Percentiles rank a stretch among this genome's conserved stretches.
These are phyloP conservation scores for Nicotiana noctiflora DNA, from an alignment of 257 asterid genomes.

Conservation along the genomic window DNA sequence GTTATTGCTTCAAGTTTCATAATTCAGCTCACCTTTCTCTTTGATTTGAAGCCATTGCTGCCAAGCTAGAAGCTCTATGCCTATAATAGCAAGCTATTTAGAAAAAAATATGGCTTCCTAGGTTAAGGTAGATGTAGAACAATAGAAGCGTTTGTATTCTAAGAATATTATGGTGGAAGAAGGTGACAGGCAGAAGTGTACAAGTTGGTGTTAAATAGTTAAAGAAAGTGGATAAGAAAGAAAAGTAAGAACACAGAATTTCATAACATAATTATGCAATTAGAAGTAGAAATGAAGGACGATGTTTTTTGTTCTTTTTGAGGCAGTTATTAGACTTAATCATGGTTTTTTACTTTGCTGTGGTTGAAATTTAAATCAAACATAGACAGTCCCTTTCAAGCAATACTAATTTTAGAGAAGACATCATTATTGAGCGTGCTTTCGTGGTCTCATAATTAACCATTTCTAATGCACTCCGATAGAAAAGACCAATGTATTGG, in stretches of 20 bases:
- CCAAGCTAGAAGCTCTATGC: neutral
- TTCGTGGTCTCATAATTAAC: slow-evolving; percentile 17
- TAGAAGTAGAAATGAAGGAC: slow-evolving; percentile 28
- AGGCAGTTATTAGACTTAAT: slow-evolving; percentile 17
- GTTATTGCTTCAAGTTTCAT: neutral
- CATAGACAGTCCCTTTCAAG: slow-evolving; percentile 32
- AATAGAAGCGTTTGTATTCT: neutral
- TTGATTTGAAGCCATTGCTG: neutral
- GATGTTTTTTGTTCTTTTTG: neutral
- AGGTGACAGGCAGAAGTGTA: neutral
- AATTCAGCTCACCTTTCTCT: slow-evolving; percentile 5
- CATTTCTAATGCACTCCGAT: neutral
- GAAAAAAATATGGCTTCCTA: neutral
- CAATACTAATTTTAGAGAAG: slow-evolving; percentile 22
- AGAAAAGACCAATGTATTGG: neutral
- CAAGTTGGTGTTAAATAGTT: slow-evolving; percentile 6
- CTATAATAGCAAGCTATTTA: neutral
- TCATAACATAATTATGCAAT: slow-evolving; percentile 24
- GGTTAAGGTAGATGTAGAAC: neutral
- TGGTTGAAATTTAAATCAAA: slow-evolving; percentile 22
- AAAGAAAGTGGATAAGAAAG: neutral
- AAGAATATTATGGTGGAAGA: neutral
- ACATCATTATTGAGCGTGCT: slow-evolving; percentile 50
- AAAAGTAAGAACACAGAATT: neutral
- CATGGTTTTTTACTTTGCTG: neutral